Base-by-base conservation (phyloP, 129 eudicot species). In the Ambrosia trifida region DNA sequence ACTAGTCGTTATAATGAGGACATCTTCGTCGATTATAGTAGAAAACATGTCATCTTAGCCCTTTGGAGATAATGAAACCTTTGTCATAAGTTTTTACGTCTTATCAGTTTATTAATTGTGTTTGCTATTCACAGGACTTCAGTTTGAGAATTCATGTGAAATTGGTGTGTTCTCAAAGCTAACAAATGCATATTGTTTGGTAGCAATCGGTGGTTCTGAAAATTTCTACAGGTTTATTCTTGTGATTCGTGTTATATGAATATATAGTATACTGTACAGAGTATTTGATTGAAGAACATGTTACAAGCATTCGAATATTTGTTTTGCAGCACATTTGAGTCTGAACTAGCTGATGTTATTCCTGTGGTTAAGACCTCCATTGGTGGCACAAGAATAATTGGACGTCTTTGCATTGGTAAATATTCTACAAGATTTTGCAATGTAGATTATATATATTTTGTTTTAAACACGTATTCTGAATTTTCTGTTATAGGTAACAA, bases 361-460 rank as follows among this genome's bases (percentile, higher is more conserved):
- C 98, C 97, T 1, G 98, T 94, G 64, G 96, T 89, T 66, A 94
- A 94, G 74, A 94, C 98, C 74, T 94, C 97, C n/a, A 83, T 94
- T 83, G 87, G 80, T 64, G 97, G 98, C 36, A 94, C 93, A 40
- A 79, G 97, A 76, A 87, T 89, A 32, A 89, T 94, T 53, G 97
- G 98, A 43, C 78, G 93, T 46, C 86, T 89, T 51, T 94, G 97
- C 72, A 83, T 90, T 76, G 98, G 98, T 93, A 64, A 64, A 82
- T 6, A 4, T 12, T 36, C 31, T 54, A 33, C 58, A 66, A 57
- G 69, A 9, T 52, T 53, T 64, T 54, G 9, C 24, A 17, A 16
- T 66, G 10, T 36, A 51, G 47, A 53, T 52, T 40, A 6, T 40
- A 38, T 38, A 5, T 8, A 52, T 57, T 24, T 1, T 17, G 30